Base-by-base conservation (phyloP, 2,329 filamentous ascomycete genomes). In the Rasamsonia emersonii region DNA sequence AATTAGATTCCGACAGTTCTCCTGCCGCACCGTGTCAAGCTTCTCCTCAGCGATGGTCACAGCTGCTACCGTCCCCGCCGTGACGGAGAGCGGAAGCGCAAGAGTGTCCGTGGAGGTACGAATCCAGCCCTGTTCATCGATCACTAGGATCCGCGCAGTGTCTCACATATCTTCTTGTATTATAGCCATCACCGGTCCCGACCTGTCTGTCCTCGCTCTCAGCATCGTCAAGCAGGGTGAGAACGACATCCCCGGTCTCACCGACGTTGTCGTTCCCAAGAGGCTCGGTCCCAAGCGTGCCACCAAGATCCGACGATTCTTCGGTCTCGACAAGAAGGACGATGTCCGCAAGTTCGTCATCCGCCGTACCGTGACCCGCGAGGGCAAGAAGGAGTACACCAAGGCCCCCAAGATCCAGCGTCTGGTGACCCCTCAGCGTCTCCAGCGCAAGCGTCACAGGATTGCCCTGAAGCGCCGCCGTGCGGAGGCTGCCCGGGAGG, bases 261-360 rank as follows among this genome's bases (percentile, higher is more conserved):
- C 91, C 75, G 91, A 98, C 69, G 79, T 82, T 66, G 86, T 96
- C 63, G 84, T 93, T 77, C 91, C 91, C 70, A 98, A 98, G 85
- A 84, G 91, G 61, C 84, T 98, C 63, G 91, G 91, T 58, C 91
- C 91, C 75, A 98, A 98, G 88, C 85, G 91, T 63, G 91, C 91
- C 64, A 94, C 86, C 75, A 98, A 96, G 86, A 96, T 98, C 74
- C 86, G 89, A 71, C 82, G 80, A 67, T 98, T 98, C 83, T 98
- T 96, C 76, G 81, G 86, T 75, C 84, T 98, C 79, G 89, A 82
- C 84, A 96, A 96, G 88, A 88, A 96, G 82, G 91, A 98, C 77
- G 91, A 98, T 84, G 89, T 96, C 71, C 89, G 91, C 77, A 95
- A 96, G 77, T 98, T 94, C 75, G 91, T 98, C 70, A 96, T 98